A percentile compares a stretch with the other conserved stretches of the same genome.
Conservation (phyloP, 305 asterid genomes). For the Fraxinus sp. region DNA sequence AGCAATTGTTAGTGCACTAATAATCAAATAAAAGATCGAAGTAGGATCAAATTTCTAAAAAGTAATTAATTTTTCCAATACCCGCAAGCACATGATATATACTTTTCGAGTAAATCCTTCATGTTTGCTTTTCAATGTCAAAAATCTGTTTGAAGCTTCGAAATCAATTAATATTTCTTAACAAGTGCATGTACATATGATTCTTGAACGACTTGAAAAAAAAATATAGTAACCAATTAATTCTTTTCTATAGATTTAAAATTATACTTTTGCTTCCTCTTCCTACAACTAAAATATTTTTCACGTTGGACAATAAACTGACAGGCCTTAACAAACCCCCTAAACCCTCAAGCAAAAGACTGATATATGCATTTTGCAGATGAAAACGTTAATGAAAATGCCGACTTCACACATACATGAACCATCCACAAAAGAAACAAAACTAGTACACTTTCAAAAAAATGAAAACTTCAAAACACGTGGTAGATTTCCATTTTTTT, state of each 20-base stretch:
- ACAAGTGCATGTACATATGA: neutral
- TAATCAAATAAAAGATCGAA: neutral
- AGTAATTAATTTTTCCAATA: neutral
- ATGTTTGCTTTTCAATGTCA: neutral
- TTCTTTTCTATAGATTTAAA: neutral
- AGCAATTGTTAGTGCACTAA: neutral
- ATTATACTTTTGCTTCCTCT: neutral
- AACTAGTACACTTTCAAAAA: neutral
- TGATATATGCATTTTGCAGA: neutral
- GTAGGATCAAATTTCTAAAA: neutral
- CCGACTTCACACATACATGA: neutral
- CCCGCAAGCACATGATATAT: neutral
- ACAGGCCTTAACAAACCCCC: neutral
- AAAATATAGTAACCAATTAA: neutral
- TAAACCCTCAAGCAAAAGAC: neutral
- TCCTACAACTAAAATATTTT: neutral
- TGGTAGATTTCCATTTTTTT: neutral
- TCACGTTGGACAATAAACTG: neutral
- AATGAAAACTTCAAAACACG: neutral
- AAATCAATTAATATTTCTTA: neutral
- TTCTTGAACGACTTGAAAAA: neutral
- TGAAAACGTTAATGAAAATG: neutral
- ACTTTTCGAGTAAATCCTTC: neutral
- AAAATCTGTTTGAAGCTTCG: neutral
- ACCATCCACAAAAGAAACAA: neutral